These are phyloP conservation scores for Candida coleopterorum DNA, from an alignment of 805 yeast species.

Conservation along the genomic window DNA sequence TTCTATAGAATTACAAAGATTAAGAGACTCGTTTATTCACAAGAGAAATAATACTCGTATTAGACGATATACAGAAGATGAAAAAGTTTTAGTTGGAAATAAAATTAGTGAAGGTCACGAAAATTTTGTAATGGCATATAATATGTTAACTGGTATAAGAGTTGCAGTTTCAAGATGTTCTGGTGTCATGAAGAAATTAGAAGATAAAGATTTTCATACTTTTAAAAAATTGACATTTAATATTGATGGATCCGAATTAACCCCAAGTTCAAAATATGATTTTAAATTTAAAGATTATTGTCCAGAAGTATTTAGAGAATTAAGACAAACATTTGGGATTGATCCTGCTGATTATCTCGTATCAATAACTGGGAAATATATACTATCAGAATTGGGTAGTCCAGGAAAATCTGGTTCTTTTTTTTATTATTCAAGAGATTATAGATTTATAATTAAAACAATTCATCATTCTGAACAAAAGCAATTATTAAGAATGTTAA, in stretches of 20 bases:
- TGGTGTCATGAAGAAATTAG: slow-evolving; percentile 71
- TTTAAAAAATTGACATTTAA: slow-evolving; percentile 84
- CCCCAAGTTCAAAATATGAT: slow-evolving; percentile 92
- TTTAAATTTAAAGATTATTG: slow-evolving; percentile 95
- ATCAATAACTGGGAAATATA: slow-evolving; percentile 88
- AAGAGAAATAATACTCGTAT: slow-evolving; percentile 39
- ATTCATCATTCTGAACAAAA: slow-evolving; percentile 91
- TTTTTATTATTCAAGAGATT: slow-evolving; percentile 92
- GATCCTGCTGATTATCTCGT: slow-evolving; percentile 96
- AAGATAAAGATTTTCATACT: slow-evolving; percentile 63
- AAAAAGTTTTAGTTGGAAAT: slow-evolving; percentile 65
- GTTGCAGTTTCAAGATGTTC: slow-evolving; percentile 93
- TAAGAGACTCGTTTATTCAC: slow-evolving; percentile 44
- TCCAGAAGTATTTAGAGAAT: slow-evolving; percentile 88
- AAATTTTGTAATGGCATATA: slow-evolving; percentile 90
- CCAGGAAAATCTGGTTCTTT: slow-evolving; percentile 98
- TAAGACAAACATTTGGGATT: slow-evolving; percentile 73
- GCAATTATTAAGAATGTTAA: slow-evolving; percentile 67
- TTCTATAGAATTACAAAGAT: slow-evolving; percentile 43
- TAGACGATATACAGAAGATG: slow-evolving; percentile 43
- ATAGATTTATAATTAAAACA: slow-evolving; percentile 90
- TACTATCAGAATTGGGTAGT: slow-evolving; percentile 85
- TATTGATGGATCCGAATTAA: slow-evolving; percentile 77
- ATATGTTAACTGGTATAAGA: slow-evolving; percentile 95
- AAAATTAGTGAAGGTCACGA: slow-evolving; percentile 90